Base-by-base conservation (phyloP, 371 early-diverging fungal species). In the Lichtheimia hyalospora region DNA sequence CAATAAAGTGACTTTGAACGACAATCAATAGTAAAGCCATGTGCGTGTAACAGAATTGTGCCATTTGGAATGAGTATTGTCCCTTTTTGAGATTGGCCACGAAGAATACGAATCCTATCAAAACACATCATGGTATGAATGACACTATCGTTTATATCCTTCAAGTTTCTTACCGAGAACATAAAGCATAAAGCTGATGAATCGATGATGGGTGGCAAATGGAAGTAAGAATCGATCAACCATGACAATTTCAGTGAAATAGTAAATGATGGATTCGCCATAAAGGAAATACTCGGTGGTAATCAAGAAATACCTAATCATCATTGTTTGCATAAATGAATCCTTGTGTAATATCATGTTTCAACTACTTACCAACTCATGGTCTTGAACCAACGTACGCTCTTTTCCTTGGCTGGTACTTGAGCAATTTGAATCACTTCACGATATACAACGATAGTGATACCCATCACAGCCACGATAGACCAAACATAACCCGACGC, bases 11-110 rank as follows among this genome's bases (percentile, higher is more conserved):
- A 60, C 92, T 90, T 72, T 93, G 92, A 58, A 89, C 83, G 39
- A 94, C 92, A 20, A 97, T 92, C 43, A 96, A 70, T 39, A 96
- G 74, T 59, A 96, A 77, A 1, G 95, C 87, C 93, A 99, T 95
- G 69, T 99, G 97, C 2, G 95, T 95, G 91, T 96, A 92, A 21
- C 93, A 94, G 71, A 99, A 97, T 67, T 95, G 93, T 1, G 89
- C 77, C 75, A 99, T 92, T 77, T 99, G 99, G 71, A 89, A 87
- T 49, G 82, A 79, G 66, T 92, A 92, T 58, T 87, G 89, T 8
- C 94, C 93, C 80, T 93, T 95, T 71, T 90, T 90, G 58, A 99
- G 81, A 67, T 92, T 95, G 60, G 89, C 69, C 18, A 99, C 95
- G 81, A 98, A 99, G 64, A 91, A 85, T 12, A 97, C 91, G 57